Percentiles rank a stretch among this genome's conserved stretches.
Conservation (phyloP, 129 eudicot species). For the Helianthus tuberosus region DNA sequence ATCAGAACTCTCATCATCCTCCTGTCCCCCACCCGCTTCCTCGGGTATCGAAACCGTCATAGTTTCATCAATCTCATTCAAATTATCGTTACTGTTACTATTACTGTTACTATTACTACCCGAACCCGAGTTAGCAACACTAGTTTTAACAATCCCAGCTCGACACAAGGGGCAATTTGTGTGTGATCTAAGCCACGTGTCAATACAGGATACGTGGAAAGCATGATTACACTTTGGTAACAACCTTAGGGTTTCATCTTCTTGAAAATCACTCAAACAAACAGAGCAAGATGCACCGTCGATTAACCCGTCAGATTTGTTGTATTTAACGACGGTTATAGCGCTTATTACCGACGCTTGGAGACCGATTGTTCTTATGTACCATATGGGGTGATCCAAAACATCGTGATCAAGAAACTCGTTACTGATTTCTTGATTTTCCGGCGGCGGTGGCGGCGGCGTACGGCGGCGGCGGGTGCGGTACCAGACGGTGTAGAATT, state of each 20-base stretch:
- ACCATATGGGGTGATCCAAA: constrained; percentile 63
- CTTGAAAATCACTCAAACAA: constrained; percentile 67
- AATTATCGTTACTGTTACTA: background rate
- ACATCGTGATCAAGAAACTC: constrained; percentile 48
- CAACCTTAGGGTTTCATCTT: constrained; percentile 59
- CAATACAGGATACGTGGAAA: constrained; percentile 72
- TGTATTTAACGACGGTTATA: constrained; percentile 50
- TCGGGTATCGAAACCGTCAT: constrained; percentile 24
- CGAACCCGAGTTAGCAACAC: background rate
- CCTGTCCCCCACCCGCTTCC: constrained; percentile 16
- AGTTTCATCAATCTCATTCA: constrained; percentile 30
- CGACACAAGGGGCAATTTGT: constrained; percentile 74
- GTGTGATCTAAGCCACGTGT: constrained; percentile 79
- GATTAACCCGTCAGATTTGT: constrained; percentile 46
- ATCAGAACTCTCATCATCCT: constrained; percentile 25
- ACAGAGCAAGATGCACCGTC: constrained; percentile 68
- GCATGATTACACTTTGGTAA: constrained; percentile 73
- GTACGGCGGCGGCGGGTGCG: constrained; percentile 33
- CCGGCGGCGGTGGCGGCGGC: constrained; percentile 20
- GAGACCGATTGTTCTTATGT: constrained; percentile 61
- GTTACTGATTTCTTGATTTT: constrained; percentile 31
- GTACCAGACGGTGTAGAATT: constrained; percentile 41
- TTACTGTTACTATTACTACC: too few species aligned
- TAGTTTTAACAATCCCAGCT: constrained; percentile 46
- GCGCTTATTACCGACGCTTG: constrained; percentile 58